These are phyloP conservation scores for Pisolithus thermaeus DNA, from an alignment of 1,284 basidiomycete genomes.

Conservation along the genomic window DNA sequence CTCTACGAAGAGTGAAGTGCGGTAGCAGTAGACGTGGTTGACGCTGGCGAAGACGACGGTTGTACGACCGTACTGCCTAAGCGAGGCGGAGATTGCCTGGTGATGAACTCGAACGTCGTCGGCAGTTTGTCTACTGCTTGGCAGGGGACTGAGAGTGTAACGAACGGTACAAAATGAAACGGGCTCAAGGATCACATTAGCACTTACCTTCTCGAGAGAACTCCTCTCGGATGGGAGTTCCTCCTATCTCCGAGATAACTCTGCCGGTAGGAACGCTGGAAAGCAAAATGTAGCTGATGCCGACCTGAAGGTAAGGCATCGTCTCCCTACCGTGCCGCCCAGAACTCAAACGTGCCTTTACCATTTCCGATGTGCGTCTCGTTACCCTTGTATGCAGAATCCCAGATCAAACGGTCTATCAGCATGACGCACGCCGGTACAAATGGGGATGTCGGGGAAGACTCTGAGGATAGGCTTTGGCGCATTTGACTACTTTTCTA, in stretches of 20 bases:
- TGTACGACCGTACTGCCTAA: conserved; percentile 65
- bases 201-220: conserved; percentile 84
- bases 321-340: conserved; percentile 80
- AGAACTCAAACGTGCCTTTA: conserved; percentile 96
- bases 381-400: conserved; percentile 61
- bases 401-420: conserved; percentile 4
- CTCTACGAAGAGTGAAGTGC: background rate
- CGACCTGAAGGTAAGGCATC: background rate
- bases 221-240: conserved; percentile 85
- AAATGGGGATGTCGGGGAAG: conserved; percentile 96
- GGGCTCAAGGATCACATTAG: background rate
- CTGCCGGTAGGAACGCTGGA: conserved; percentile 81
- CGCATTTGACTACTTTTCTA: conserved; percentile 87
- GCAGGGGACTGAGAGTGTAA: conserved; percentile 60
- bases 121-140: conserved; percentile 90
- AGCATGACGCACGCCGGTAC: conserved; percentile 72
- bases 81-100: conserved; percentile 63
- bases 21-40: background rate
- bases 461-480: conserved; percentile 85
- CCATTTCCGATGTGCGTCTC: conserved; percentile 99
- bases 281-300: background rate
- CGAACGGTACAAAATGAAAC: background rate
- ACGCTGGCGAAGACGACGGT: background rate
- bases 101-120: conserved; percentile 86
- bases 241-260: conserved; percentile 94